These are phyloP conservation scores for Trichoderma koningii DNA, from an alignment of 2,329 filamentous ascomycete genomes.

Conservation along the genomic window DNA sequence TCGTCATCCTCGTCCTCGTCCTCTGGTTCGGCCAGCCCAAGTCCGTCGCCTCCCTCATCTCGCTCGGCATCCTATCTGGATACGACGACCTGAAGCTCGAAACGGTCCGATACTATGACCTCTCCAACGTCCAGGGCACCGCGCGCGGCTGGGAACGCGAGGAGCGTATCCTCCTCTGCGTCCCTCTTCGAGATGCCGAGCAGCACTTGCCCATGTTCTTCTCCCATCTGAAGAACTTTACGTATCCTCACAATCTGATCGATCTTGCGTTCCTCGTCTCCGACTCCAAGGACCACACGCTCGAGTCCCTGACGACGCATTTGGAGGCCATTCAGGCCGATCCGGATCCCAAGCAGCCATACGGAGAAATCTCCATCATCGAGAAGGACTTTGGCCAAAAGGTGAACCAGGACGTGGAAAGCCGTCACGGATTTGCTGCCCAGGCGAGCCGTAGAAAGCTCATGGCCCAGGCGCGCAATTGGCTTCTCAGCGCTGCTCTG, in stretches of 20 bases:
- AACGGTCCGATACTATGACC: slow-evolving; percentile 95
- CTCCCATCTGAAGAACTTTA: slow-evolving; percentile 92
- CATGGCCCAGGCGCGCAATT: slow-evolving; percentile 97
- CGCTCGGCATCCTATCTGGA: slow-evolving; percentile 69
- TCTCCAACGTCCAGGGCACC: slow-evolving; percentile 87
- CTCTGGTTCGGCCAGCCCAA: slow-evolving; percentile 74
- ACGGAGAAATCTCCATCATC: slow-evolving; percentile 95
- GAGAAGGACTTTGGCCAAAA: slow-evolving; percentile 99
- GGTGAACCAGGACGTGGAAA: slow-evolving; percentile 97
- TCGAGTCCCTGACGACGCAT: slow-evolving; percentile 72
- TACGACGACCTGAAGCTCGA: slow-evolving; percentile 77
- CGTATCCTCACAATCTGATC: slow-evolving; percentile 94
- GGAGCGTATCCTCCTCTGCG: slow-evolving; percentile 92
- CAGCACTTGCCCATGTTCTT: slow-evolving; percentile 97
- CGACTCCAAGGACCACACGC: slow-evolving; percentile 91
- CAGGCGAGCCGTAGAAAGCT: slow-evolving; percentile 91
- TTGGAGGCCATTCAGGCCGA: slow-evolving; percentile 79
- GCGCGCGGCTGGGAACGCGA: slow-evolving; percentile 94
- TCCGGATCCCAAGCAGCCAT: slow-evolving; percentile 76
- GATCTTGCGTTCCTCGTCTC: slow-evolving; percentile 96
- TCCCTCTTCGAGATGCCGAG: slow-evolving; percentile 89
- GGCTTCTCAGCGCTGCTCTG: slow-evolving; percentile 89
- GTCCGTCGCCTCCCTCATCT: slow-evolving; percentile 62
- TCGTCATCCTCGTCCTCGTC: slow-evolving; percentile 65
- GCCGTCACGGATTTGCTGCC: slow-evolving; percentile 93